Percentiles rank a stretch among this genome's conserved stretches.
Evolutionary conservation across 768 basidiomycete genomes (phyloP).

Genomic region (Phallus indusiatus): DNA sequence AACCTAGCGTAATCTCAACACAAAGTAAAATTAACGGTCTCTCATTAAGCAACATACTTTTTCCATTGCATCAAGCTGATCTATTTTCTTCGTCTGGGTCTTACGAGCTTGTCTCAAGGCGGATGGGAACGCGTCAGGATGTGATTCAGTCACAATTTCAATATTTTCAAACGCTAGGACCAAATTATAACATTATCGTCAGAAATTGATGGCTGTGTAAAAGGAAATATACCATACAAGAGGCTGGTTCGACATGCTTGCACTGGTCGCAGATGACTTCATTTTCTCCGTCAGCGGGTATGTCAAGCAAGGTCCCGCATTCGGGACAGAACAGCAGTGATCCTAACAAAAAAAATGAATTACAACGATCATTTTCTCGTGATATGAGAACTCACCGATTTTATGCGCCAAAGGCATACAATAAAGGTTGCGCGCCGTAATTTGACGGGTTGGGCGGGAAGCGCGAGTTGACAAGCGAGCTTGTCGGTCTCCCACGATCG

Average conservation of each 20-base stretch:
- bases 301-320: constrained; percentile 81
- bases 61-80: constrained; percentile 53
- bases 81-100: constrained; percentile 77
- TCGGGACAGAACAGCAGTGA: constrained; percentile 90
- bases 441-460: background rate
- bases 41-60: constrained; percentile 30
- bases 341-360: constrained; percentile 34
- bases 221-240: constrained; percentile 44
- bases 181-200: background rate
- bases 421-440: background rate
- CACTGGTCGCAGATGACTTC: constrained; percentile 86
- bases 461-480: too few species aligned
- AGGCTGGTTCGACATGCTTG: constrained; percentile 74
- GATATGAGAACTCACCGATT: background rate
- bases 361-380: background rate
- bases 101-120: constrained; percentile 78
- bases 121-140: constrained; percentile 92
- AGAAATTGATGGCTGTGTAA: background rate
- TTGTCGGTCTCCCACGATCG: too few species aligned
- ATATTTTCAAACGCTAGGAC: constrained; percentile 84
- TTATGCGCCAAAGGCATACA: background rate
- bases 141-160: constrained; percentile 81
- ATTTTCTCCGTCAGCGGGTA: constrained; percentile 67
- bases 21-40: constrained; percentile 3
- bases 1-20: constrained; percentile 39